Evolutionary conservation across 495 filamentous ascomycete species (phyloP).

Genomic region (Choiromyces venosus): DNA sequence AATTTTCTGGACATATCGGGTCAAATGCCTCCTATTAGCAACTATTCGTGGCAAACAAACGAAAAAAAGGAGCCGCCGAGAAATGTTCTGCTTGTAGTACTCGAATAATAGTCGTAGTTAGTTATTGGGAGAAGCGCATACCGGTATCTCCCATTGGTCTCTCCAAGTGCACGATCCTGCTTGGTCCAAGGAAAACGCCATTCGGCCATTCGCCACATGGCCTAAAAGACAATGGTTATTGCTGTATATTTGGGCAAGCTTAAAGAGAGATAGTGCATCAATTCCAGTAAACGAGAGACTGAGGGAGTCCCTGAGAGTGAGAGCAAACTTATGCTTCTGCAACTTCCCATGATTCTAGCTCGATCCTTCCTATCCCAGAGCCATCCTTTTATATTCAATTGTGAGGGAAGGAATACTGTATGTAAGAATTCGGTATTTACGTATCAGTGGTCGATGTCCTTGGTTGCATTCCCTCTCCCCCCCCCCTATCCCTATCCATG

Average conservation of each 20-base stretch:
- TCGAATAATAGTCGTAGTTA: neutral
- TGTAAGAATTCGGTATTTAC: conserved; percentile 22
- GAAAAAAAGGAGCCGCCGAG: neutral
- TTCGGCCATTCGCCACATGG: neutral
- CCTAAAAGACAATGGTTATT: neutral
- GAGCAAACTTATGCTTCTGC: neutral
- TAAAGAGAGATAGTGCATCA: neutral
- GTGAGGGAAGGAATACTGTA: conserved; percentile 11
- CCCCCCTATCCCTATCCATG: conserved; percentile 13
- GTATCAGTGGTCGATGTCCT: neutral
- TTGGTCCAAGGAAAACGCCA: neutral
- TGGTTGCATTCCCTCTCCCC: conserved; percentile 22
- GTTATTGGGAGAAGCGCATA: neutral
- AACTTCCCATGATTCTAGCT: neutral
- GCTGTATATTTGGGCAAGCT: neutral
- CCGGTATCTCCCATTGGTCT: neutral
- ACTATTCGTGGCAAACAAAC: neutral
- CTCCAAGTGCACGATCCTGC: neutral
- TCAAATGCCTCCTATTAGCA: neutral
- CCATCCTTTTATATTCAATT: conserved; percentile 6
- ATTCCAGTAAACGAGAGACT: neutral
- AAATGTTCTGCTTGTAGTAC: neutral
- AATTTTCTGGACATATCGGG: neutral
- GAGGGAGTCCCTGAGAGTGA: neutral
- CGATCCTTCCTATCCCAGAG: conserved; percentile 20